These are phyloP conservation scores for Mycena pura DNA, from an alignment of 768 basidiomycete genomes.

Conservation along the genomic window DNA sequence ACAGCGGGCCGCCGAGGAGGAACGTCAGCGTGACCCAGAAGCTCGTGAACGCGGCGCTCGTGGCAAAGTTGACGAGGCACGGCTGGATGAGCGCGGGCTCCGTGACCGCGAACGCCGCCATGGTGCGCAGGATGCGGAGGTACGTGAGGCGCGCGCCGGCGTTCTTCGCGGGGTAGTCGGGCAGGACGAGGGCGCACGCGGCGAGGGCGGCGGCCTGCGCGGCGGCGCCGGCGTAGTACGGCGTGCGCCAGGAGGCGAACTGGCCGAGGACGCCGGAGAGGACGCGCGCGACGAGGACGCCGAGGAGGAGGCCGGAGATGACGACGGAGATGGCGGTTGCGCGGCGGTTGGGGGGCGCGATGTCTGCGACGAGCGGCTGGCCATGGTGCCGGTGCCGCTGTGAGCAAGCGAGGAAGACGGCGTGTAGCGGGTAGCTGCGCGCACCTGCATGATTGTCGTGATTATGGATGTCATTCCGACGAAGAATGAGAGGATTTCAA, in stretches of 20 bases:
- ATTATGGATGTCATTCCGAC: constrained; percentile 72
- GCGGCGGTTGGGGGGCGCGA: constrained; percentile 75
- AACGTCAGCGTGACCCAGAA: constrained; percentile 85
- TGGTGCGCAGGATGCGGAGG: constrained; percentile 70
- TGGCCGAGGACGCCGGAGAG: constrained; percentile 78
- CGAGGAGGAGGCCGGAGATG: constrained; percentile 70
- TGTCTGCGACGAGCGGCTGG: constrained; percentile 76
- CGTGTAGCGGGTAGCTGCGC: background rate
- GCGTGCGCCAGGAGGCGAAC: constrained; percentile 71
- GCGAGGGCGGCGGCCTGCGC: constrained; percentile 66
- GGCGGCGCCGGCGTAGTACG: constrained; percentile 79
- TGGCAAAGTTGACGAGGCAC: constrained; percentile 64
- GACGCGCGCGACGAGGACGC: constrained; percentile 76
- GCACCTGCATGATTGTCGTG: constrained; percentile 67
- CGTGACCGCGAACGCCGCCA: constrained; percentile 78
- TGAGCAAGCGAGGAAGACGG: no score
- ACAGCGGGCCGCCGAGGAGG: constrained; percentile 77
- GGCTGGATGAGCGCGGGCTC: constrained; percentile 82
- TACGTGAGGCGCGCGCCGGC: constrained; percentile 60
- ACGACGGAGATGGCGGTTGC: constrained; percentile 81
- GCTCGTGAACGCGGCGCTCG: constrained; percentile 63
- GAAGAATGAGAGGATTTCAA: constrained; percentile 74
- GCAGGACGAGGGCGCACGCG: constrained; percentile 68
- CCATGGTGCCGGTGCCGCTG: background rate
- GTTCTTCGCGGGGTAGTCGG: constrained; percentile 85